These are phyloP conservation scores for Colletotrichum ledebouriae DNA, from an alignment of 2,329 filamentous ascomycete species.

Conservation along the genomic window DNA sequence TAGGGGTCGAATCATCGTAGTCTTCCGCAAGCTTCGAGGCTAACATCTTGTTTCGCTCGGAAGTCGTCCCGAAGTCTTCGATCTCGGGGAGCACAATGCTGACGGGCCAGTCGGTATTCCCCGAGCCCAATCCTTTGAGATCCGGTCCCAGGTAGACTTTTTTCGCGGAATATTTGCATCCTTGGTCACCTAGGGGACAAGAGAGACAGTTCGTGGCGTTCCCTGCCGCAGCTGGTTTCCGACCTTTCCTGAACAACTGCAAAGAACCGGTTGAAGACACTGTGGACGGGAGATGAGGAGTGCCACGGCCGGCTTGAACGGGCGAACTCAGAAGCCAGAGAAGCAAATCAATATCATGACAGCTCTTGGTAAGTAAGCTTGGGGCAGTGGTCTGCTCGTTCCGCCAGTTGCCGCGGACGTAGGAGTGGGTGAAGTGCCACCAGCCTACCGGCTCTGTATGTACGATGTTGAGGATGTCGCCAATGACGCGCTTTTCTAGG, in stretches of 20 bases:
- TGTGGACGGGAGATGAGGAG: slow-evolving; percentile 79
- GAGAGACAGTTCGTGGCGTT: slow-evolving; percentile 87
- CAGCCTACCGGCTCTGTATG: slow-evolving; percentile 96
- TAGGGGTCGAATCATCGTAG: slow-evolving; percentile 64
- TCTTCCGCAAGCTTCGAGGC: slow-evolving; percentile 63
- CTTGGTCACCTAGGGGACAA: slow-evolving; percentile 76
- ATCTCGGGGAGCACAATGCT: slow-evolving; percentile 93
- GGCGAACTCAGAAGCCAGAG: slow-evolving; percentile 92
- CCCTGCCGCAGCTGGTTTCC: slow-evolving; percentile 83
- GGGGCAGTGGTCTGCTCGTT: slow-evolving; percentile 82
- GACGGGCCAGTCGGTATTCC: slow-evolving; percentile 84
- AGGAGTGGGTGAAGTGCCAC: slow-evolving; percentile 95
- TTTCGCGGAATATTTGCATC: slow-evolving; percentile 88
- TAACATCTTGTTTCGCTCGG: slow-evolving; percentile 56
- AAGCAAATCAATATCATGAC: slow-evolving; percentile 94
- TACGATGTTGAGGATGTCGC: slow-evolving; percentile 86
- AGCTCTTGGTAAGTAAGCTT: slow-evolving; percentile 92
- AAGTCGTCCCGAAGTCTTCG: slow-evolving; percentile 74
- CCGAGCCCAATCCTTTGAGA: slow-evolving; percentile 69
- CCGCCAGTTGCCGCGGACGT: slow-evolving; percentile 95
- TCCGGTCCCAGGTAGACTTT: slow-evolving; percentile 82
- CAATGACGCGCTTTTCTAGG: slow-evolving; percentile 80
- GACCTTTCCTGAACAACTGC: slow-evolving; percentile 80
- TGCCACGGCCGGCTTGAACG: slow-evolving; percentile 57
- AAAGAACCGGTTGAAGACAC: slow-evolving; percentile 83